These are phyloP conservation scores for Cylindrotheca closterium DNA, from an alignment of 108 stramenopile species.

Conservation along the genomic window DNA sequence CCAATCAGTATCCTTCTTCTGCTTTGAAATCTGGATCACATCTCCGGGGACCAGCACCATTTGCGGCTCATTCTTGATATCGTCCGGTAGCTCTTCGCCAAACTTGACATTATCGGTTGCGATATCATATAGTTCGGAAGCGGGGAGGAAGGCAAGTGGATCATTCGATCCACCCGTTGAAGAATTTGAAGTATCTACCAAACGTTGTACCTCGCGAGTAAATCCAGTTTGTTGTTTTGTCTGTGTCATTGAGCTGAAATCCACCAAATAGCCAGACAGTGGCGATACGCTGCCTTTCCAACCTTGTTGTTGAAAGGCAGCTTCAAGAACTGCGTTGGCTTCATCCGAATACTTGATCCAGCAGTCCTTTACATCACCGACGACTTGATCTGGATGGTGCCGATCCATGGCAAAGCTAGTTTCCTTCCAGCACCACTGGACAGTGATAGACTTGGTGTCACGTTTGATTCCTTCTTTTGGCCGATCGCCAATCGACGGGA, in stretches of 20 bases:
- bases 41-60: slow-evolving; percentile 16
- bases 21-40: slow-evolving; percentile 11
- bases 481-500: slow-evolving; percentile 5
- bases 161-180: too few relatives aligned
- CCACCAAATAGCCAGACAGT: background rate
- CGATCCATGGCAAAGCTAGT: background rate
- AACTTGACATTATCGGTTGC: background rate
- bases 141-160: too few relatives aligned
- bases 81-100: background rate
- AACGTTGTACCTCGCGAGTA: background rate
- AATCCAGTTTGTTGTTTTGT: background rate
- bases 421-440: background rate
- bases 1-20: slow-evolving; percentile 6
- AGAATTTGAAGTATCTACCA: background rate
- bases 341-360: background rate
- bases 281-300: background rate
- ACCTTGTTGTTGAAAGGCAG: background rate
- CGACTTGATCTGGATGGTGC: background rate
- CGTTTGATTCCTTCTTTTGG: background rate
- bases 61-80: slow-evolving; percentile 13
- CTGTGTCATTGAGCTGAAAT: background rate
- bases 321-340: background rate
- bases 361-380: background rate
- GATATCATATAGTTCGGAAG: background rate
- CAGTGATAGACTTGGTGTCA: background rate